These are phyloP conservation scores for Setomelanomma holmii DNA, from an alignment of 2,329 filamentous ascomycete genomes.

Conservation along the genomic window DNA sequence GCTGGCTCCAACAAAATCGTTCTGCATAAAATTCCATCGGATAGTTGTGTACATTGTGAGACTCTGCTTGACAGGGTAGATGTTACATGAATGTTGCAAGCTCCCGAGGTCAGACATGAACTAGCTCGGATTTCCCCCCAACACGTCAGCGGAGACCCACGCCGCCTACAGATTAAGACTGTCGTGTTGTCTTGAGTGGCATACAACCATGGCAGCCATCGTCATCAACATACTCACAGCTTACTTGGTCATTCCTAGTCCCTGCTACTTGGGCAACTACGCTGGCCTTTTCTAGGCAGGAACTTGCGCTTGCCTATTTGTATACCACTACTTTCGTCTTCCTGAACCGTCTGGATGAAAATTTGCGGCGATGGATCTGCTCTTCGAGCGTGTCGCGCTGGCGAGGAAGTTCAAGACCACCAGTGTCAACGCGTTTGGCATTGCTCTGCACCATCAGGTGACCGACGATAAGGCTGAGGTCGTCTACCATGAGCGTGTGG, in stretches of 20 bases:
- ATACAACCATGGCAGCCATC: neutral
- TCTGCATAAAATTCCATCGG: too few relatives aligned
- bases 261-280: neutral
- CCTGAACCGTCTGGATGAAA: neutral
- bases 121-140: too few relatives aligned
- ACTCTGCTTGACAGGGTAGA: too few relatives aligned
- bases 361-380: neutral
- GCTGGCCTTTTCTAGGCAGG: neutral
- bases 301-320: neutral
- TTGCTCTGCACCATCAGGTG: neutral
- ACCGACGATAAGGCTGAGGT: neutral
- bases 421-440: neutral
- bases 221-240: neutral
- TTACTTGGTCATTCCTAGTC: neutral
- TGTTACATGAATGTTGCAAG: too few relatives aligned
- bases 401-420: conserved; percentile 27
- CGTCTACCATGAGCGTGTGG: neutral
- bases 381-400: conserved; percentile 36
- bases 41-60: too few relatives aligned
- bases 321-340: neutral
- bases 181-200: neutral
- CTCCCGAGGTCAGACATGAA: too few relatives aligned
- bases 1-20: too few relatives aligned
- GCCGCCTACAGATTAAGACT: neutral
- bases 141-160: too few relatives aligned